Percentiles rank a stretch among this genome's conserved stretches.
Conservation (phyloP, 306 rosid genomes). For the cucumber (Cucumis sativus) region DNA sequence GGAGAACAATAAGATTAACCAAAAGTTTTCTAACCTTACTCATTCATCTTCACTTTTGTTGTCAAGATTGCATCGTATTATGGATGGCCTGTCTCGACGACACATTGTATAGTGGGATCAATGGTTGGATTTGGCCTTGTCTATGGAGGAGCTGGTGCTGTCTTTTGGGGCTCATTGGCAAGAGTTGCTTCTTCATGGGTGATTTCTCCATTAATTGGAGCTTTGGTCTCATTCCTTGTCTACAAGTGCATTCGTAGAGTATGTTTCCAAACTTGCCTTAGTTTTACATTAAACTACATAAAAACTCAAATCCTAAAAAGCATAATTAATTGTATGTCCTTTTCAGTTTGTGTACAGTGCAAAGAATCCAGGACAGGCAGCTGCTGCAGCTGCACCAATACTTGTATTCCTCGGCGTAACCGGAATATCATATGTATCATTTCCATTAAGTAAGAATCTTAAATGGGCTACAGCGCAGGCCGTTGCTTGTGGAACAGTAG, state of each 20-base stretch:
- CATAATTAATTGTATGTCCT: neutral
- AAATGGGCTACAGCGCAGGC: conserved; percentile 54
- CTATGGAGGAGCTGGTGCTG: conserved; percentile 86
- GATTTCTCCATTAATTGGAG: conserved; percentile 84
- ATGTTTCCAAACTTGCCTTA: conserved; percentile 17
- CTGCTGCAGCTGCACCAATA: conserved; percentile 90
- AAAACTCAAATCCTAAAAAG: neutral
- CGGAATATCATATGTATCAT: conserved; percentile 58
- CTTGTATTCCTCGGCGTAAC: conserved; percentile 71
- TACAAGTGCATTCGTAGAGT: conserved; percentile 94
- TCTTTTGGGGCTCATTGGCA: conserved; percentile 92
- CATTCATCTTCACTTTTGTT: conserved; percentile 5
- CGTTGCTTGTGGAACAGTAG: conserved; percentile 52
- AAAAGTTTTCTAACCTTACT: neutral
- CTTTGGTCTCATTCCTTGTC: conserved; percentile 77
- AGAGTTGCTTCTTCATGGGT: conserved; percentile 90
- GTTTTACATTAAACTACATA: neutral
- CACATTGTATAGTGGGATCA: conserved; percentile 97
- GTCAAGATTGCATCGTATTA: conserved; percentile 75
- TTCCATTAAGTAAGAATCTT: conserved; percentile 59
- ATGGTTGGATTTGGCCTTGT: conserved; percentile 93
- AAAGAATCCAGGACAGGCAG: conserved; percentile 90
- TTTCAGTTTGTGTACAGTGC: conserved; percentile 91
- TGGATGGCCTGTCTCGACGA: conserved; percentile 96
- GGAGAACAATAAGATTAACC: neutral